Evolutionary conservation across 2,329 filamentous ascomycete genomes (phyloP).

Genomic region (Colletotrichum higginsianum): DNA sequence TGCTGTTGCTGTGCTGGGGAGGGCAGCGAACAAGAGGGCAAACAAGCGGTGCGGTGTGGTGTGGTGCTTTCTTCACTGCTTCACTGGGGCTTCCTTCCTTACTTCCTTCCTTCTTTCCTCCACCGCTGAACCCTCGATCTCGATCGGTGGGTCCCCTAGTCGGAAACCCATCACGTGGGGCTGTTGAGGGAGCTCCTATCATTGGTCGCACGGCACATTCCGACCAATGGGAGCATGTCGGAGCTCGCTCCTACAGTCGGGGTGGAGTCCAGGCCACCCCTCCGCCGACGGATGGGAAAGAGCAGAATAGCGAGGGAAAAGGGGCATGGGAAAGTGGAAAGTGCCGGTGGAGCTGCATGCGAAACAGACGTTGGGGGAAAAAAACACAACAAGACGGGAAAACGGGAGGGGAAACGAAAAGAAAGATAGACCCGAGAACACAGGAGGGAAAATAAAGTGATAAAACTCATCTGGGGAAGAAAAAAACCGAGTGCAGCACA

Average conservation of each 20-base stretch:
- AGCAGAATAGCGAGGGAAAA: conserved; percentile 1
- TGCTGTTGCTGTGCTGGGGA: background rate
- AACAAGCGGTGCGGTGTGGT: background rate
- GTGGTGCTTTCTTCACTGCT: no score
- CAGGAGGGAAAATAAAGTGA: background rate
- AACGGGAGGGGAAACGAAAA: background rate
- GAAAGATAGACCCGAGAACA: background rate
- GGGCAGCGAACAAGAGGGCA: background rate
- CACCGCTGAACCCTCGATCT: conserved; percentile 11
- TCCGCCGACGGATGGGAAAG: conserved; percentile 14
- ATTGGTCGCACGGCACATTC: conserved; percentile 13
- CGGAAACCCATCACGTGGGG: conserved; percentile 14
- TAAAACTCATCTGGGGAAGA: background rate
- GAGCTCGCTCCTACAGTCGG: conserved; percentile 31
- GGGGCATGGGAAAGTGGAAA: conserved; percentile 14
- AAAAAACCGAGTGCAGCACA: no score
- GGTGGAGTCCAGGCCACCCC: conserved; percentile 6
- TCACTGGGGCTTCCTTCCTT: background rate
- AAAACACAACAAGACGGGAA: background rate
- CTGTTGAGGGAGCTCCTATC: background rate
- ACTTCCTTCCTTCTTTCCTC: background rate
- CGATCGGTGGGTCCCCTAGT: conserved; percentile 23
- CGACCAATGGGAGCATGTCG: conserved; percentile 35
- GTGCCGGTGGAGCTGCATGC: background rate
- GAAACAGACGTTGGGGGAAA: background rate